Evolutionary conservation across 148 eudicot species (phyloP), one percentile per base, ranked within the genome.

Genomic region (Fagopyrum esculentum): DNA sequence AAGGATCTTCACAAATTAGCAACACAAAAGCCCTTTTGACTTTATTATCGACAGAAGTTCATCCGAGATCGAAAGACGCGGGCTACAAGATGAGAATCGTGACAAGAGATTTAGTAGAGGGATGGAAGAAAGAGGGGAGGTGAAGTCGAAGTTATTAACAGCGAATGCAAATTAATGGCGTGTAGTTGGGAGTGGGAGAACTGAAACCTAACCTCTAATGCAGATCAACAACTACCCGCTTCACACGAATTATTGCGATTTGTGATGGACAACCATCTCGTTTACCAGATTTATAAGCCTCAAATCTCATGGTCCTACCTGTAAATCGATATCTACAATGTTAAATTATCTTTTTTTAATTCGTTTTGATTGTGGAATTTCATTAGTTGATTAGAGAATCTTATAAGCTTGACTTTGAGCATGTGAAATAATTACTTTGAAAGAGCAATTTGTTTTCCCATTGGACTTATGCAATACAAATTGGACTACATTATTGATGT

Each of bases 141-240:
- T 8, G 6, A 71, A 35, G 35, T 19, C 52, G 61, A 50, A 73
- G 22, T 51, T 6, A 73, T 73, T 56, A 5, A 22, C 30, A 4
- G 55, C 29, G 35, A 17, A 22, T 63, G 45, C 57, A 51, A 13
- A 83, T 76, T 83, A 68, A 83, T 68, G 74, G 81, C 54, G 79
- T 75, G 64, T 64, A 61, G 86, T 83, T 81, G 81, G 86, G 75
- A 78, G 79, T 78, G 74, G 83, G 85, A 75, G 40, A 80, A 56
- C 81, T 83, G 80, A 47, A 46, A 46, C 51, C 52, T 45, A 77
- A 60, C 76, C 74, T 50, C 19, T 49, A 11, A 12, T 48, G 74
- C 78, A 63, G 82, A 79, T 82, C 80, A 82, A 82, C 82, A 19
- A 81, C 80, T 75, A 16, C 12, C 29, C 11, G 10, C 47, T 66